These are phyloP conservation scores for Trichophyton mentagrophytes DNA, from an alignment of 2,329 filamentous ascomycete species.

Conservation along the genomic window DNA sequence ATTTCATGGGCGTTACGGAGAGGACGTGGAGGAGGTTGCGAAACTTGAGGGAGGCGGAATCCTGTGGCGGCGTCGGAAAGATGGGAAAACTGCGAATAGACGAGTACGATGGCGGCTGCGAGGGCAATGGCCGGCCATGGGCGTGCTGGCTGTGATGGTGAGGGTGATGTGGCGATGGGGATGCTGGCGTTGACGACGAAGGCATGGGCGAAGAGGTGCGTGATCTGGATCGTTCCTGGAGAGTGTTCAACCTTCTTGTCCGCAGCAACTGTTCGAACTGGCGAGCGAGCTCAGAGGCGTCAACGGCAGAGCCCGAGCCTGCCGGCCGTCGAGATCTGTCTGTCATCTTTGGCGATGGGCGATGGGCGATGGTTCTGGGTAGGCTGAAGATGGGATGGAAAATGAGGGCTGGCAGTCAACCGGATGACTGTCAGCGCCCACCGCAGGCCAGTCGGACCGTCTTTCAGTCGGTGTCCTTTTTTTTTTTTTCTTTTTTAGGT, in stretches of 20 bases:
- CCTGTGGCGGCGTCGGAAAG: constrained; percentile 62
- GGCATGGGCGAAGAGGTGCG: constrained; percentile 38
- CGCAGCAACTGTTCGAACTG: constrained; percentile 80
- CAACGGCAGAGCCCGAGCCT: constrained; percentile 36
- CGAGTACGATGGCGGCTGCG: constrained; percentile 47
- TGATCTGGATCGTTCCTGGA: constrained; percentile 53
- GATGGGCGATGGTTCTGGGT: no score
- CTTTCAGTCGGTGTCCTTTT: no score
- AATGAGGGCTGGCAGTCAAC: constrained; percentile 9
- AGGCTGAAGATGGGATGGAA: not conserved
- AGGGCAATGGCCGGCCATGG: constrained; percentile 29
- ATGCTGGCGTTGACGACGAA: constrained; percentile 10
- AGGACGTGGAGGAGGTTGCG: constrained; percentile 72
- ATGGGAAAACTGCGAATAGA: constrained; percentile 53
- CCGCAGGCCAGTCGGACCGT: not conserved
- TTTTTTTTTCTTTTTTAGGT: no score
- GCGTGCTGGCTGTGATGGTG: constrained; percentile 8
- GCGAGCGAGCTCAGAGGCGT: constrained; percentile 66
- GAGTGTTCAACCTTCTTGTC: constrained; percentile 73
- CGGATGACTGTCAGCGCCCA: constrained; percentile 12
- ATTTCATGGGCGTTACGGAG: constrained; percentile 79
- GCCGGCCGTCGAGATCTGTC: not conserved
- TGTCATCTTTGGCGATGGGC: not conserved
- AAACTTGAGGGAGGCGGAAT: constrained; percentile 59
- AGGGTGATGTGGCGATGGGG: constrained; percentile 3